Conservation (phyloP, 192 early-diverging fungal genomes). For the Dissophora globulifera region DNA sequence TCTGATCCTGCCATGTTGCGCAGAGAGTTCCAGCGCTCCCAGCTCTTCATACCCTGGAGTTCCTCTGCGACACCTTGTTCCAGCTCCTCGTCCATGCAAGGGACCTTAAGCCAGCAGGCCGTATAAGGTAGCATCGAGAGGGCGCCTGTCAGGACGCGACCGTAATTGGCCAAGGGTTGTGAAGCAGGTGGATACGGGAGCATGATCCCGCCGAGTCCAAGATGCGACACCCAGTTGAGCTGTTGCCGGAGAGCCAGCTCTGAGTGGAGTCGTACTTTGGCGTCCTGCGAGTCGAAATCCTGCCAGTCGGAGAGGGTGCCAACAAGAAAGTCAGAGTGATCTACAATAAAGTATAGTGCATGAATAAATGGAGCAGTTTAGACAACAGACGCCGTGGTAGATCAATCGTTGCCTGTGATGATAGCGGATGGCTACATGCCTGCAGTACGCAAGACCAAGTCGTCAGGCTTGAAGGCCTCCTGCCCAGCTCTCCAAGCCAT, state of each 20-base stretch:
- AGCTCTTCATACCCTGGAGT: conserved; percentile 56
- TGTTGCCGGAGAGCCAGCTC: conserved; percentile 73
- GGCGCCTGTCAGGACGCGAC: conserved; percentile 59
- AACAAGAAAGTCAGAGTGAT: conserved; percentile 47
- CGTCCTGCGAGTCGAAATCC: conserved; percentile 61
- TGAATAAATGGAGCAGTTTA: background rate
- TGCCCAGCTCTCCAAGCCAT: conserved; percentile 54
- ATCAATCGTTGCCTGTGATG: background rate
- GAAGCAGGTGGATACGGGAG: conserved; percentile 55
- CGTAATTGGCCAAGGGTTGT: conserved; percentile 62
- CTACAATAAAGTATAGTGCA: background rate
- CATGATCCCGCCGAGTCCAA: conserved; percentile 71
- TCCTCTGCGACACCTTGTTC: conserved; percentile 15
- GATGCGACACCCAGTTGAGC: conserved; percentile 75
- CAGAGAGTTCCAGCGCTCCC: conserved; percentile 87
- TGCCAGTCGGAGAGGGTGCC: conserved; percentile 67
- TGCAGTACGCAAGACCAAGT: conserved; percentile 59
- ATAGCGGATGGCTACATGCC: no score
- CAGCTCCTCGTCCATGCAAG: conserved; percentile 61
- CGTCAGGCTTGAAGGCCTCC: conserved; percentile 54
- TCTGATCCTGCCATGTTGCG: conserved; percentile 76
- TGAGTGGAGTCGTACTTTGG: conserved; percentile 61
- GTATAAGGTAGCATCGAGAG: conserved; percentile 32
- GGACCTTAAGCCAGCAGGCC: conserved; percentile 27
- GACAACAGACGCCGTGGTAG: background rate